These are phyloP conservation scores for Hordeum marinum DNA, from an alignment of 176 grass and related monocot genomes.

Conservation along the genomic window DNA sequence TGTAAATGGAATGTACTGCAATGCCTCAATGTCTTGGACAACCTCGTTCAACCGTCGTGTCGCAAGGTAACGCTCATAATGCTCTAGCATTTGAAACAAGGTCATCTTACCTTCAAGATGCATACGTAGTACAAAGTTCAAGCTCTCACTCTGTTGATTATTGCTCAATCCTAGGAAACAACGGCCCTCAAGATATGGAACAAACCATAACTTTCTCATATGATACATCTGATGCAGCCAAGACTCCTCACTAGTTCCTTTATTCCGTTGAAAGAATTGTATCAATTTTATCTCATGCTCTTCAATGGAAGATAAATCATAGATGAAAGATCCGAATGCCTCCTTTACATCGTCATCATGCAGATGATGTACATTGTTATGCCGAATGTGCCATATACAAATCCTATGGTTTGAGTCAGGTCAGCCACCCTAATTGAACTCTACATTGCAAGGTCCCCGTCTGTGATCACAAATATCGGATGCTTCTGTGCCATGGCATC, in stretches of 20 bases:
- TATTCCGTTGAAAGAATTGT: neutral
- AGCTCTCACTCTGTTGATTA: neutral
- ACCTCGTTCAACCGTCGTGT: neutral
- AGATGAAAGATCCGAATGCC: neutral
- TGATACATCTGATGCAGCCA: neutral
- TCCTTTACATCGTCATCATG: neutral
- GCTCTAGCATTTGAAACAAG: neutral
- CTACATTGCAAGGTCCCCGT: neutral
- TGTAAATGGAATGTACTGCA: neutral
- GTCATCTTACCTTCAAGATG: neutral
- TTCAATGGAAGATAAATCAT: neutral
- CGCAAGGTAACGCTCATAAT: neutral
- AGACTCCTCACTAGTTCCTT: neutral
- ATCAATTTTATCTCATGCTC: neutral
- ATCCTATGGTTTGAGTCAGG: neutral
- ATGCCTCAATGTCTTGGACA: neutral
- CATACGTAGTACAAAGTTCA: neutral
- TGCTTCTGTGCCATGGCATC: neutral
- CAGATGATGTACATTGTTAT: neutral
- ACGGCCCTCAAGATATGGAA: neutral
- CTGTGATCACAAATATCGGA: neutral
- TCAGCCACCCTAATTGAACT: neutral
- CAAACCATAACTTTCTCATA: neutral
- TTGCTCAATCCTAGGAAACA: conserved; percentile 1
- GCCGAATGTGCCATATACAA: neutral